phyloP scores from a whole-genome alignment of 805 yeast genomes.

The Metschnikowia lachancei region DNA sequence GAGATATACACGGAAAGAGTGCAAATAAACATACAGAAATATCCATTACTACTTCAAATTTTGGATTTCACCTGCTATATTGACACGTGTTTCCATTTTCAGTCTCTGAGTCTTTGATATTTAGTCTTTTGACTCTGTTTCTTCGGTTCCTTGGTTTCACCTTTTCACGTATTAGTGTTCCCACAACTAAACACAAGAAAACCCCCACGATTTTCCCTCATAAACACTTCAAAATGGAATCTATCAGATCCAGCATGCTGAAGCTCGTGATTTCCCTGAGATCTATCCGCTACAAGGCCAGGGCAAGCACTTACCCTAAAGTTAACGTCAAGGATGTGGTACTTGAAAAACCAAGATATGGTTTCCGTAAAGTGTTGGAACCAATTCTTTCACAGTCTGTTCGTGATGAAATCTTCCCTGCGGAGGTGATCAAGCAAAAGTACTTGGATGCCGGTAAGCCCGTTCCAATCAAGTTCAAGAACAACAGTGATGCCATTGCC shows the following conservation, averaged over 20 bases:
- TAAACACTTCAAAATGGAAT: constrained; percentile 2
- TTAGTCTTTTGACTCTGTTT: too few relatives aligned
- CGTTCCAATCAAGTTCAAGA: constrained; percentile 39
- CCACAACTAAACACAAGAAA: not conserved
- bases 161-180: not conserved
- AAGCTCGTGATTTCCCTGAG: constrained; percentile 10
- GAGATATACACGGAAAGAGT: too few relatives aligned
- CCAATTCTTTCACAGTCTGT: constrained; percentile 41
- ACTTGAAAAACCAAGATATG: constrained; percentile 37
- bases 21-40: too few relatives aligned
- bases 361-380: constrained; percentile 38
- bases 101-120: too few relatives aligned
- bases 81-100: not conserved
- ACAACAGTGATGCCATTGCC: constrained; percentile 35
- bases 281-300: constrained; percentile 32
- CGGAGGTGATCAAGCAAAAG: constrained; percentile 31
- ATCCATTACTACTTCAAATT: too few relatives aligned
- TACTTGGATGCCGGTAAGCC: constrained; percentile 41
- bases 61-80: too few relatives aligned
- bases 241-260: constrained; percentile 7
- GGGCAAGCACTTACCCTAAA: constrained; percentile 36
- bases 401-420: constrained; percentile 41
- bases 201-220: not conserved
- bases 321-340: constrained; percentile 39
- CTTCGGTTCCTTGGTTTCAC: too few relatives aligned